Base-by-base conservation (phyloP, 1,284 basidiomycete species). In the Trichosporon coremiiforme region DNA sequence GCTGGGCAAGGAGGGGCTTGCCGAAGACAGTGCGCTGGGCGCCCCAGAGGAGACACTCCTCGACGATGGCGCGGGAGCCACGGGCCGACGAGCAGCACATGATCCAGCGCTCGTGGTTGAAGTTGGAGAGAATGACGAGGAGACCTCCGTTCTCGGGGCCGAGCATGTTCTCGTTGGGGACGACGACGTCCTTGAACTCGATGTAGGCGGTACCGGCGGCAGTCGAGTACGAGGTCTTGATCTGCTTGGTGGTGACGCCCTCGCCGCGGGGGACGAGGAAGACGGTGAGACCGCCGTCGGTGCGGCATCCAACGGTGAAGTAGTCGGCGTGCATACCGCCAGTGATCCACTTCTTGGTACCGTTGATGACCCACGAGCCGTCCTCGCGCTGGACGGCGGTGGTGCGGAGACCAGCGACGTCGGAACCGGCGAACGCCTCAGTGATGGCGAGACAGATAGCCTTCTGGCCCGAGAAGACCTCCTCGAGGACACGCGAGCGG, bases 341-440 rank as follows among this genome's bases (percentile, higher is more conserved):
- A 55, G 95, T 95, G 78, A 98, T 98, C 95, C 95, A 97, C 77
- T 86, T 86, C 84, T 96, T 95, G 15, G 92, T 94, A 10, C 93
- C 94, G 75, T 93, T 94, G 76, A 95, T 89, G 71, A 92, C 90
- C 80, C 85, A 87, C 74, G 81, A 81, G 64, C 93, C 94, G 78
- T 96, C 94, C 74, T 90, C 89, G 45, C 87, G 90, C 82, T 94
- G 91, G 65, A 86, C 88, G 10, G 95, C 95, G 7, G 89, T 92
- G 10, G 92, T 94, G 79, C 90, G 88, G 68, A 95, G 83, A 35
- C 91, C 91, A 79, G 90, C 88, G 38, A 98, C 93, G 79, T 97
- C 94, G 73, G 91, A 93, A 6, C 95, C 95, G 8, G 95, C 95
- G 76, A 92, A 93, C 0, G 95, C 94, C 82, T 93, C 91, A 17